Evolutionary conservation across 208 protist genomes (phyloP).

Genomic region (Blastocrithidia nonstop): DNA sequence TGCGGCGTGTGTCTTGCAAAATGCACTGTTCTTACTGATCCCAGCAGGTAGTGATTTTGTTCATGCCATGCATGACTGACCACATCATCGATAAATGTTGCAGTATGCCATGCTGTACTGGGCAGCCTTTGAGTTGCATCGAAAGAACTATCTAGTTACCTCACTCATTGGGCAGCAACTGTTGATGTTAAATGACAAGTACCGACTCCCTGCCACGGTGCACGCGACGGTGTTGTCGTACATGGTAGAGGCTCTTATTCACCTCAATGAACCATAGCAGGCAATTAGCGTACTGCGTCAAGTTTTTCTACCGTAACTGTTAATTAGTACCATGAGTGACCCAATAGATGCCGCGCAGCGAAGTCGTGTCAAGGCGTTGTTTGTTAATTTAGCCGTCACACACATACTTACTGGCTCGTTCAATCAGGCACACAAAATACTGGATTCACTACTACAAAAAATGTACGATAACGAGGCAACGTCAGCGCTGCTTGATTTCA

Average conservation of each 20-base stretch:
- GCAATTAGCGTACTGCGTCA: slow-evolving; percentile 57
- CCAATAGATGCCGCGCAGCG: slow-evolving; percentile 50
- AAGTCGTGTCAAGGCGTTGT: slow-evolving; percentile 68
- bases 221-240: slow-evolving; percentile 69
- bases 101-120: slow-evolving; percentile 69
- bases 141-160: slow-evolving; percentile 64
- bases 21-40: slow-evolving; percentile 65
- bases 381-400: slow-evolving; percentile 66
- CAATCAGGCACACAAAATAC: slow-evolving; percentile 63
- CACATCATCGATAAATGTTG: slow-evolving; percentile 33
- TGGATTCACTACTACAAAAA: slow-evolving; percentile 69
- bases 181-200: slow-evolving; percentile 37
- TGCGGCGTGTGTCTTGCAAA: slow-evolving; percentile 45
- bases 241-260: slow-evolving; percentile 63
- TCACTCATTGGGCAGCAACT: slow-evolving; percentile 54
- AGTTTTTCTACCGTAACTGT: slow-evolving; percentile 44
- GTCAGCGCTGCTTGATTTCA: slow-evolving; percentile 22
- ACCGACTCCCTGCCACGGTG: slow-evolving; percentile 34
- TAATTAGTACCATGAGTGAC: slow-evolving; percentile 21
- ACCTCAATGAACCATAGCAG: slow-evolving; percentile 63
- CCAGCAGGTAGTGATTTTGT: slow-evolving; percentile 36
- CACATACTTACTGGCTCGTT: slow-evolving; percentile 71
- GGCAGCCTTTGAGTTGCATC: slow-evolving; percentile 50
- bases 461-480: slow-evolving; percentile 37
- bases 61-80: slow-evolving; percentile 39